phyloP scores from a whole-genome alignment of 2,329 filamentous ascomycete species.

The Ascochyta rabiei region DNA sequence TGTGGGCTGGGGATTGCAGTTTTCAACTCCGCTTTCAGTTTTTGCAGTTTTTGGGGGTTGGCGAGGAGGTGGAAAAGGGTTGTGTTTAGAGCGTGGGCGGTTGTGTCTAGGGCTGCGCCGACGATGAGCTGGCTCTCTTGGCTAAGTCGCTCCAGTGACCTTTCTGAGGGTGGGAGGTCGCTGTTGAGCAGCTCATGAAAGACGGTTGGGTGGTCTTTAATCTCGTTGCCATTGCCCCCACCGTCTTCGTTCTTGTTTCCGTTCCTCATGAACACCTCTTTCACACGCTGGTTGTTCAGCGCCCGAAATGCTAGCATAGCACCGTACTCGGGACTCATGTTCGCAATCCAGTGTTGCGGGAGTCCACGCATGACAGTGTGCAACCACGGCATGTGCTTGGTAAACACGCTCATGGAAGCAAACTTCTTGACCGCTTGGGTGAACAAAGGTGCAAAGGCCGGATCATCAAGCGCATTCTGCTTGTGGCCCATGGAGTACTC shows the following conservation, averaged over 20 bases:
- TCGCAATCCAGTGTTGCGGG: not conserved
- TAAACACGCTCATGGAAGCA: not conserved
- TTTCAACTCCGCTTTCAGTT: conserved; percentile 26
- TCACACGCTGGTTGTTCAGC: not conserved
- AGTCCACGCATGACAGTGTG: not conserved
- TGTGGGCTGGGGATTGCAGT: conserved; percentile 16
- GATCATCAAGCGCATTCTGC: not conserved
- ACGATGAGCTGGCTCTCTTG: conserved; percentile 2
- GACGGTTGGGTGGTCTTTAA: not conserved
- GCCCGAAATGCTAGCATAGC: not conserved
- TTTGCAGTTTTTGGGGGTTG: not conserved
- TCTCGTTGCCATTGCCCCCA: not conserved
- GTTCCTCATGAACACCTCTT: not conserved
- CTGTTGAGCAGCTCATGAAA: conserved; percentile 2
- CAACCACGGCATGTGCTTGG: not conserved
- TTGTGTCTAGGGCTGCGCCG: conserved; percentile 30
- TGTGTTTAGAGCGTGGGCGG: conserved; percentile 19
- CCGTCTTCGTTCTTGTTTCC: not conserved
- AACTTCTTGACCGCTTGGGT: conserved; percentile 1
- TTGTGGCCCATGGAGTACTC: conserved; percentile 3
- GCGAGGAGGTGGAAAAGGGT: conserved; percentile 27
- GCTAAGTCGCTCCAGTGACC: not conserved
- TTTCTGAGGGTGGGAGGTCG: not conserved
- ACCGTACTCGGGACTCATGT: not conserved
- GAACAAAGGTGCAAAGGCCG: conserved; percentile 1